These are phyloP conservation scores for Colletotrichum karsti DNA, from an alignment of 2,329 filamentous ascomycete species.

Conservation along the genomic window DNA sequence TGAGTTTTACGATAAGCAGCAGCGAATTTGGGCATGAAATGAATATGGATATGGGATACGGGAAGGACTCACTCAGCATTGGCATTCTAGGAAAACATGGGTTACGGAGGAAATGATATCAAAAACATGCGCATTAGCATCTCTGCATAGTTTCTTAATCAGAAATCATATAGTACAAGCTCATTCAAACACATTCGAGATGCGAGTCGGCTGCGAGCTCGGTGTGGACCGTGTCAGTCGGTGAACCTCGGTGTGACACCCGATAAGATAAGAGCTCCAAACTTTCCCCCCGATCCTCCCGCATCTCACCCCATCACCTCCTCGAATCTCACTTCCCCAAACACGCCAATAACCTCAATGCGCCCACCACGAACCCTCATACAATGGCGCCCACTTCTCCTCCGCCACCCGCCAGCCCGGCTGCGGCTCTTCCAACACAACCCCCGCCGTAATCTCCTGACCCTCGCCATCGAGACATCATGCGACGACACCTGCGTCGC, in stretches of 20 bases:
- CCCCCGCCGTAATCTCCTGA: conserved; percentile 50
- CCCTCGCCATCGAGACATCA: conserved; percentile 82
- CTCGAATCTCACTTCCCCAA: neutral
- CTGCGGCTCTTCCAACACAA: neutral
- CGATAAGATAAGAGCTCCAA: conserved; percentile 28
- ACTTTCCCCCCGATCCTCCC: neutral
- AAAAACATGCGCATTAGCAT: conserved; percentile 13
- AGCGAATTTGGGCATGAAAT: neutral
- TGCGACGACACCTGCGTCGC: conserved; percentile 96
- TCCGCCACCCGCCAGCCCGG: neutral
- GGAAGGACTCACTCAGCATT: neutral
- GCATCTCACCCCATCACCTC: neutral
- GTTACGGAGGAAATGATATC: neutral
- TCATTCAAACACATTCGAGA: no score
- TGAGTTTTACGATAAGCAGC: neutral
- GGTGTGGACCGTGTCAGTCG: conserved; percentile 16
- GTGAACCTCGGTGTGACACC: neutral
- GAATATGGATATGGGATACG: neutral
- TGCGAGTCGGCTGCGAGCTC: no score
- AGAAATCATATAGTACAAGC: neutral
- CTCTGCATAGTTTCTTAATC: conserved; percentile 8
- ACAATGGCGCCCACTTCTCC: conserved; percentile 4
- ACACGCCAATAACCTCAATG: neutral
- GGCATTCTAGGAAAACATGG: neutral
- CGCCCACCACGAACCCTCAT: neutral